phyloP scores from a whole-genome alignment of 2,329 filamentous ascomycete genomes.

The Ciborinia camelliae region DNA sequence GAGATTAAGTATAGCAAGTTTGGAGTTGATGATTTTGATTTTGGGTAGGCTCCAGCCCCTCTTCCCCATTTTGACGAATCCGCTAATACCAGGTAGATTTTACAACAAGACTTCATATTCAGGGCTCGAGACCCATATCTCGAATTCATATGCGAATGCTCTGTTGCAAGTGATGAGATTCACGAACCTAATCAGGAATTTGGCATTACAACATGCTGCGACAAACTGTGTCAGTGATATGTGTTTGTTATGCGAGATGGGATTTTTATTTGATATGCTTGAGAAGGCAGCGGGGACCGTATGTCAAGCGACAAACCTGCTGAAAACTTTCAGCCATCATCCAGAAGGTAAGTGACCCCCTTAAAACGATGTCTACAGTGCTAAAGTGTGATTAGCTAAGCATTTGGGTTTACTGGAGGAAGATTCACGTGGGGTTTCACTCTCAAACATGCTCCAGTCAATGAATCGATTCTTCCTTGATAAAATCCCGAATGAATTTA shows the following conservation, averaged over 20 bases:
- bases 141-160: conserved; percentile 93
- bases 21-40: conserved; percentile 98
- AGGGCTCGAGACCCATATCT: conserved; percentile 91
- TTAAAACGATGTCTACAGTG: conserved; percentile 19
- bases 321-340: conserved; percentile 83
- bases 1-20: conserved; percentile 99
- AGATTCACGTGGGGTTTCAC: conserved; percentile 65
- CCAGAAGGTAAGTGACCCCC: conserved; percentile 57
- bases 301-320: conserved; percentile 91
- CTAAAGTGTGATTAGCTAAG: conserved; percentile 49
- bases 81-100: conserved; percentile 53
- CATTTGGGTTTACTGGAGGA: conserved; percentile 83
- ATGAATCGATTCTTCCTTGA: conserved; percentile 83
- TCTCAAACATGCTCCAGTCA: conserved; percentile 80
- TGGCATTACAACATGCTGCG: conserved; percentile 84
- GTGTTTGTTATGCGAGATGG: conserved; percentile 89
- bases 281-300: conserved; percentile 92
- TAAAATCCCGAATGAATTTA: conserved; percentile 74
- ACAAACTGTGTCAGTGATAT: conserved; percentile 77
- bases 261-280: conserved; percentile 96
- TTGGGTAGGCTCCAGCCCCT: conserved; percentile 58
- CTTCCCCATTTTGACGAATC: conserved; percentile 8
- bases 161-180: conserved; percentile 89
- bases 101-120: conserved; percentile 94
- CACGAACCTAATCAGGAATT: conserved; percentile 80